Evolutionary conservation across 129 eudicot species (phyloP), one percentile per base, ranked within the genome.

Genomic region (Centella asiatica): DNA sequence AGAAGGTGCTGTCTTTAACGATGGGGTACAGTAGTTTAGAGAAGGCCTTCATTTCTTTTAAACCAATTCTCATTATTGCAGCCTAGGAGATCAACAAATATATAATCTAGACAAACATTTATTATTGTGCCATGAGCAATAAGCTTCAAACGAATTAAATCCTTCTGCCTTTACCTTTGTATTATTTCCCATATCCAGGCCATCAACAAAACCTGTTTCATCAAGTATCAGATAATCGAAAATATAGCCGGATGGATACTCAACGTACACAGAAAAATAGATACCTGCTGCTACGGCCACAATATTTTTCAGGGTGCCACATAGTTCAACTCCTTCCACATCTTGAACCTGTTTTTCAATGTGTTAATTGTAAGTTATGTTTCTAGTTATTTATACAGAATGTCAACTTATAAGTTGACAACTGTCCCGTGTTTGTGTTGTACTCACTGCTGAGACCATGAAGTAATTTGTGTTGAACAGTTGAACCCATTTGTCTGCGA

Each of bases 251-350:
- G n/a, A 27, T 14, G 61, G n/a, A 50, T 46, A 64, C 19, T 27
- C 17, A 19, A 34, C 13, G 29, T 33, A 31, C 32, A 61, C 2
- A 33, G 1, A 34, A 67, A 32, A 34, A 5, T 10, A 36, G 67
- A 3, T 56, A 87, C 99, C 99, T 85, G 99, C 99, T 74, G 96
- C 99, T 62, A 93, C 59, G 20, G 96, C 96, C 77, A 93, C 99
- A 23, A 93, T 81, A 68, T 93, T 93, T 77, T 93, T 93, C 80
- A 93, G 70, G 31, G 99, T 93, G 68, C 99, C 99, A 28, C 99
- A 93, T 65, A 93, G 77, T 66, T 93, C 99, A 63, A 93, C 99
- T 53, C 99, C 99, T 73, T 88, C 99, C 60, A 93, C 96, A 74
- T 93, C 99, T 78, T 88, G 83, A 60, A 87, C 84, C 99, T 93